A percentile compares a stretch with the other conserved stretches of the same genome.
Conservation (phyloP, 176 grass and related monocot species). For the Lolium multiflorum region DNA sequence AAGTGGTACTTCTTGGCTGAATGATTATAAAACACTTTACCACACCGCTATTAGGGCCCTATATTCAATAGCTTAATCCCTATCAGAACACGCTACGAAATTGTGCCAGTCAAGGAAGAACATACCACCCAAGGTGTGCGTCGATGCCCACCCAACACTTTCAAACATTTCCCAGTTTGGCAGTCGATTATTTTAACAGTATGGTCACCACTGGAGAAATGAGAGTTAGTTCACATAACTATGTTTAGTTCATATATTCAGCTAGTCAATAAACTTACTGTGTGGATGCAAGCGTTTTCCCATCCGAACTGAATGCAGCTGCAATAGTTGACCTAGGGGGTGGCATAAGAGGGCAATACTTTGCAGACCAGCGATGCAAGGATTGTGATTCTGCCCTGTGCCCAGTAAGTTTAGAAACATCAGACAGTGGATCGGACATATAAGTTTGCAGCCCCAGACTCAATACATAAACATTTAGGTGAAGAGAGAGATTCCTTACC, state of each 20-base stretch:
- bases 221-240: constrained; percentile 47
- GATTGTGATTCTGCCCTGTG: constrained; percentile 95
- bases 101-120: constrained; percentile 15
- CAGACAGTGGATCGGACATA: not conserved
- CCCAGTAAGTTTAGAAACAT: constrained; percentile 28
- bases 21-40: not conserved
- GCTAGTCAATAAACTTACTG: constrained; percentile 67
- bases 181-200: constrained; percentile 99
- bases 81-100: constrained; percentile 23
- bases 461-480: constrained; percentile 25
- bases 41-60: not conserved
- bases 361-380: constrained; percentile 71
- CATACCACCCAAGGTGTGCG: constrained; percentile 99
- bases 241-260: constrained; percentile 38
- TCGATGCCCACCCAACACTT: constrained; percentile 89
- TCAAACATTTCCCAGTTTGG: constrained; percentile 92
- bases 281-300: constrained; percentile 94
- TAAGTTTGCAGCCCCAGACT: not conserved
- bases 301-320: constrained; percentile 97
- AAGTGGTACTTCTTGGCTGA: not conserved
- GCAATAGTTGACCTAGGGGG: constrained; percentile 98
- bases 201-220: constrained; percentile 86
- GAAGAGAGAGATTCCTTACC: constrained; percentile 59
- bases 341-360: constrained; percentile 92
- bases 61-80: constrained; percentile 31